Evolutionary conservation across 805 yeast genomes (phyloP), one percentile per base, ranked within the genome.

Genomic region (Candida maesae): DNA sequence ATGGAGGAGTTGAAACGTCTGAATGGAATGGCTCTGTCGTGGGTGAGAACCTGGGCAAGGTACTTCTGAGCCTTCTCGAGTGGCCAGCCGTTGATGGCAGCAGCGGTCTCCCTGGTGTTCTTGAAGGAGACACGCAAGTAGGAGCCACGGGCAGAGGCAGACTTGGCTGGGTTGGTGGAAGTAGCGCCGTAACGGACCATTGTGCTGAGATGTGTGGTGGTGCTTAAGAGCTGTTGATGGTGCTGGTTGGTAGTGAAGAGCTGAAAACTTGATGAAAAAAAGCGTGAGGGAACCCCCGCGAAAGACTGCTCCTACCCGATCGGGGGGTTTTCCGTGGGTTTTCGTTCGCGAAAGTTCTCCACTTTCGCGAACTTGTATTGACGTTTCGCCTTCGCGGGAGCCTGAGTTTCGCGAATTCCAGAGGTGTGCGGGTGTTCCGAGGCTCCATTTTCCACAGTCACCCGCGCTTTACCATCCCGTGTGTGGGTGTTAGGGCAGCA

Each of bases 161-260:
- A 85, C 80, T 89, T 88, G 71, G 96, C 93, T 78, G 99, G 97
- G 90, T 93, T 90, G 66, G 95, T 89, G 71, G 99, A 88, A 67
- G 88, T 82, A 73, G 95, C 93, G 80, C 90, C 95, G 98, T 93
- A 93, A 79, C 99, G 93, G 79, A 90, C 88, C 98, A 93, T 93
- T 81, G 45, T 49, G 42, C 35, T 27, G 39, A 36, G 44, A 17
- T 41, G 37, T 32, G 14, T 33, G 30, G 39, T 33, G 35, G 39
- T 35, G 36, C 31, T 30, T 33, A 24, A 24, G 23, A 19, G 8
- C 36, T 41, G 33, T 18, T 23, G 34, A 17, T 35, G 40, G 13
- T 24, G 35, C 14, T 13, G 25, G 28, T 21, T n/a, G n/a, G n/a
- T n/a, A n/a, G 27, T 18, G 14, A 32, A 34, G 33, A 37, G 28